Base-by-base conservation (phyloP, 345 rosid species). In the Citrus mangshanensis region DNA sequence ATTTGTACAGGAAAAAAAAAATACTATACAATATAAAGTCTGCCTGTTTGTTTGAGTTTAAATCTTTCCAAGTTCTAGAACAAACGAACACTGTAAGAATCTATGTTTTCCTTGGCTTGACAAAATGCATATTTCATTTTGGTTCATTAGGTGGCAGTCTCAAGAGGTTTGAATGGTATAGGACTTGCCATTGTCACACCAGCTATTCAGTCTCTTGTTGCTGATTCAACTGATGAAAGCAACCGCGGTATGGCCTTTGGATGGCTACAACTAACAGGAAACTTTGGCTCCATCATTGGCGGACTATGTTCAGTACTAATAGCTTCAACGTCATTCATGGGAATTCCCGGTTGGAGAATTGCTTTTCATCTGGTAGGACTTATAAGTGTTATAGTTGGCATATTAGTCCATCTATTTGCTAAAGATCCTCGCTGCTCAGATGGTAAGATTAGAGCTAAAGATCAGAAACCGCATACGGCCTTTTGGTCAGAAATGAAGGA, bases 171-270 rank as follows among this genome's bases (percentile, higher is more conserved):
- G 60, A 92, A 90, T 59, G 93, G 94, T 74, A 85, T 90, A 60
- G 94, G 93, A 59, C 93, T 89, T 1, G 94, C 93, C 54, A 88
- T 89, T 60, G 92, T 88, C 40, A 78, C 81, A 62, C 94, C 93
- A 0, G 90, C 96, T 38, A 87, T 90, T 58, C 85, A 84, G 73
- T 91, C 94, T 16, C 86, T 90, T 56, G 89, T 91, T 1, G 98
- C 93, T 28, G 97, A 94, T 79, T 90, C 94, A 56, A 93, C 98
- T 0, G 87, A 93, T 38, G 97, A 94, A 5, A 83, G 84, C 86
- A 91, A 91, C 82, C 92, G 93, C 1, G 98, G 98, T 2, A 65
- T 67, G 80, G 93, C 98, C 0, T 93, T 94, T 46, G 96, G 98
- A 75, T 94, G 98, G 97, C 84, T 93, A 38, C 91, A 89, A 61